These are phyloP conservation scores for Fraxinus sp. DNA, from an alignment of 305 asterid species.

Conservation along the genomic window DNA sequence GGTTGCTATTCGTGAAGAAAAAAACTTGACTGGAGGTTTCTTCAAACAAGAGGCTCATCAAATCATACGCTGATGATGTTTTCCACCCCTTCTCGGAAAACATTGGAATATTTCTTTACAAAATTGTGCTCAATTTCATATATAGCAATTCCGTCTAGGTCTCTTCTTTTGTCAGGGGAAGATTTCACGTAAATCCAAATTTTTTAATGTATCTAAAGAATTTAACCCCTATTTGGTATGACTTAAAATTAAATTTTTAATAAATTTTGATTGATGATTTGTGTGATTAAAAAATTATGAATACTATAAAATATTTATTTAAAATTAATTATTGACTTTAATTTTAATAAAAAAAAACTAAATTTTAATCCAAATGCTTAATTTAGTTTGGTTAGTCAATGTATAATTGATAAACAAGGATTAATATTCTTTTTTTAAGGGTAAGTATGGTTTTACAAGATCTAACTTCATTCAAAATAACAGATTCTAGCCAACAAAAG, in stretches of 20 bases:
- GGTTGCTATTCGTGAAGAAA: neutral
- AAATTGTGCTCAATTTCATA: neutral
- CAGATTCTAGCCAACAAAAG: neutral
- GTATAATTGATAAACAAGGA: neutral
- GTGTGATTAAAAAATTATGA: neutral
- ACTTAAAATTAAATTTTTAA: no score
- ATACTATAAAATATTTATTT: no score
- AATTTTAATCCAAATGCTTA: neutral
- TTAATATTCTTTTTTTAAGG: neutral
- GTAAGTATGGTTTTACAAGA: neutral
- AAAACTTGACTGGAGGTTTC: neutral
- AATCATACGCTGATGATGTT: neutral
- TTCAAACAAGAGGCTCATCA: neutral
- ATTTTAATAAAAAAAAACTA: neutral
- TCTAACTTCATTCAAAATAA: neutral
- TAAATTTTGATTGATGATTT: no score
- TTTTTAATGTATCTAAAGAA: neutral
- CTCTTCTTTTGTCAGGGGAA: neutral
- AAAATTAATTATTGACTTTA: neutral
- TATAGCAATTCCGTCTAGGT: neutral
- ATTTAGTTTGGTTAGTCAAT: neutral
- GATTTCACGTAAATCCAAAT: neutral
- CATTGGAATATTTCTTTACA: neutral
- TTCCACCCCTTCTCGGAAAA: neutral
- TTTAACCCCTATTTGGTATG: neutral